Evolutionary conservation across 2,329 filamentous ascomycete species (phyloP), one percentile per base, ranked within the genome.

Genomic region (Trichophyton benhamiae): DNA sequence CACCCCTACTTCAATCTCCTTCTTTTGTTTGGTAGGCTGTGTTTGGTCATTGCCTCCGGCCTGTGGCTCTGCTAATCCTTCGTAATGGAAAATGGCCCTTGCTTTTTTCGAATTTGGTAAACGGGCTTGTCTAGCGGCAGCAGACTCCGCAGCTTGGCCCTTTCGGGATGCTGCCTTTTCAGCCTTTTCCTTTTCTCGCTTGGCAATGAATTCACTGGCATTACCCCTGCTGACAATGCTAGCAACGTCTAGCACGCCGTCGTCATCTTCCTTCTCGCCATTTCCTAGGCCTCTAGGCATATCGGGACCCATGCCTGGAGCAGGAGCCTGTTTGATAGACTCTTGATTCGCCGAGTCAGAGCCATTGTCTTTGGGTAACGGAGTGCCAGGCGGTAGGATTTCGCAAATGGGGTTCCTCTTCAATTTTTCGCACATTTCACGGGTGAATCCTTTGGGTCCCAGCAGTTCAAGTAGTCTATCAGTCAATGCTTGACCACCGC

Each of bases 401-500:
- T 87, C 84, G 65, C 83, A 83, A 44, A 87, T 85, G 30, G 77
- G 76, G 65, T 80, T 86, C 67, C 78, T 79, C 73, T 87, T 87
- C 62, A 87, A 70, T 70, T 86, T 83, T 67, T 86, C 84, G 65
- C 83, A 85, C 77, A 86, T 84, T 55, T 84, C 82, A 57, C 80
- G 74, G 2, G 77, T 80, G 66, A 85, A 83, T 0, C 80, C 80
- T 66, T 82, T 82, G 1, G 77, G 65, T 22, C 70, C 71, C 48
- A 97, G 77, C 62, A 94, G 78, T 67, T 86, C 81, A 52, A 84
- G 73, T 46, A 97, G 79, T 63, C 84, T 81, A 67, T 83, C 81
- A 0, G 92, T 97, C 78, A 97, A 89, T 1, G 87, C 84, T 68
- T 96, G 88, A 58, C 94, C 94, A 65, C 94, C 94, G 63, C 89